Percentiles rank a stretch among this genome's conserved stretches.
phyloP scores from a whole-genome alignment of 306 rosid species.

The Datisca glomerata region DNA sequence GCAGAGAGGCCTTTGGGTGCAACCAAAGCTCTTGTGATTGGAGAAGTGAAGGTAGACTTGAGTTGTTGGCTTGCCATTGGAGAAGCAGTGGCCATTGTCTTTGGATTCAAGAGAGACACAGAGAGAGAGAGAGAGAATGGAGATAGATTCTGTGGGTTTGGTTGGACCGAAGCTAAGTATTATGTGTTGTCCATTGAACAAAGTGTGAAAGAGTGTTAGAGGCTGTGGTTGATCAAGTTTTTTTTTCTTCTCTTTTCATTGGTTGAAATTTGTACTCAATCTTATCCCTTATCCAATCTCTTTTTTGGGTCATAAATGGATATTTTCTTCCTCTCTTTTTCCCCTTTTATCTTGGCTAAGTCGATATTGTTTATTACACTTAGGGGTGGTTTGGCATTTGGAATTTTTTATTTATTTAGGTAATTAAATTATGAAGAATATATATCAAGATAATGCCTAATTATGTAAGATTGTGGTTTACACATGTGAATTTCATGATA shows the following conservation, averaged over 20 bases:
- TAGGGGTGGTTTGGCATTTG: no score
- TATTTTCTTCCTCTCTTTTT: neutral
- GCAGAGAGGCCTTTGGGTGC: slow-evolving; percentile 62
- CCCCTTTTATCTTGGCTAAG: no score
- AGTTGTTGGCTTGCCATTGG: slow-evolving; percentile 94
- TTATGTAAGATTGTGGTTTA: no score
- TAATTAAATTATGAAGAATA: no score
- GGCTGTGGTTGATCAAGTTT: slow-evolving; percentile 31
- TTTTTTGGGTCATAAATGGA: no score
- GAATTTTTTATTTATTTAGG: no score
- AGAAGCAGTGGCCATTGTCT: slow-evolving; percentile 62
- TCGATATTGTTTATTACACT: no score
- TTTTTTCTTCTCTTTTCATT: slow-evolving; percentile 28
- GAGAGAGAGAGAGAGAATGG: slow-evolving; percentile 17
- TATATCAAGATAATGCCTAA: no score
- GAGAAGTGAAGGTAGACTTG: slow-evolving; percentile 61
- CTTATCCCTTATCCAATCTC: slow-evolving; percentile 62
- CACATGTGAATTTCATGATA: no score
- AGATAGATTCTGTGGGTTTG: slow-evolving; percentile 6
- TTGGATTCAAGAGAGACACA: neutral
- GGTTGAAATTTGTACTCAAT: slow-evolving; percentile 28
- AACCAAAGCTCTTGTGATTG: slow-evolving; percentile 31
- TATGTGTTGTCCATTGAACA: slow-evolving; percentile 3
- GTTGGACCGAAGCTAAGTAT: slow-evolving; percentile 1
- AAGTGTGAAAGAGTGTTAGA: no score